Base-by-base conservation (phyloP, 2,329 filamentous ascomycete genomes). In the Fusarium begoniae region DNA sequence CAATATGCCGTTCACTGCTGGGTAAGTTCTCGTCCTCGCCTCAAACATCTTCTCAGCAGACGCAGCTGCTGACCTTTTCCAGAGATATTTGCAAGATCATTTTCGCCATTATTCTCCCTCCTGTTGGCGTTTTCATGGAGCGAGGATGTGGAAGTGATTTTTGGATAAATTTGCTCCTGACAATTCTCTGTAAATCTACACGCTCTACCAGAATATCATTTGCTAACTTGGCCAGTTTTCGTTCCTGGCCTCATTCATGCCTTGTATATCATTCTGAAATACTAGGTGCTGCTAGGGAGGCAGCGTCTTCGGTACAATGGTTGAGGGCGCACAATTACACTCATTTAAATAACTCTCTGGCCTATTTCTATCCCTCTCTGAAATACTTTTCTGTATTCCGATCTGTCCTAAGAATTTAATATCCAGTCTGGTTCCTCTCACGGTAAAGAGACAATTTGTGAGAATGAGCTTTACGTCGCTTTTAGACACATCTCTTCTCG, bases 171-270 rank as follows among this genome's bases (percentile, higher is more conserved):
- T 5, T 61, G 8, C 18, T 61, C n/a, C 30, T 61, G 1, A 61
- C 58, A 28, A 38, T 38, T 20, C 17, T 38, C 5, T 38, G 18
- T 32, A 37, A 17, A 1, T 17, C 35, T 17, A 35, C 15, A 35
- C 35, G 14, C 35, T 35, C 17, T 5, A 13, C 22, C 8, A 11
- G 17, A 13, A 9, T 14, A 15, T 50, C 2, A 14, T 17, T 6
- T 18, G 5, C 47, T 61, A 18, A 61, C 28, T 8, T 2, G 13
- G 1, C 1, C 20, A 61, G 47, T 53, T 11, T 61, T 61, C 2
- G 1, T 61, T 20, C 47, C 58, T 22, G 38, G 58, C 6, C 47
- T 61, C 9, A 61, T 54, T 20, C 58, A 61, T 37, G 58, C 58
- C 3, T 3, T 54, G 1, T 54, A 61, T n/a, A 38, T 54, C 2